Conservation (phyloP, 192 early-diverging fungal species). For the Mortierella antarctica region DNA sequence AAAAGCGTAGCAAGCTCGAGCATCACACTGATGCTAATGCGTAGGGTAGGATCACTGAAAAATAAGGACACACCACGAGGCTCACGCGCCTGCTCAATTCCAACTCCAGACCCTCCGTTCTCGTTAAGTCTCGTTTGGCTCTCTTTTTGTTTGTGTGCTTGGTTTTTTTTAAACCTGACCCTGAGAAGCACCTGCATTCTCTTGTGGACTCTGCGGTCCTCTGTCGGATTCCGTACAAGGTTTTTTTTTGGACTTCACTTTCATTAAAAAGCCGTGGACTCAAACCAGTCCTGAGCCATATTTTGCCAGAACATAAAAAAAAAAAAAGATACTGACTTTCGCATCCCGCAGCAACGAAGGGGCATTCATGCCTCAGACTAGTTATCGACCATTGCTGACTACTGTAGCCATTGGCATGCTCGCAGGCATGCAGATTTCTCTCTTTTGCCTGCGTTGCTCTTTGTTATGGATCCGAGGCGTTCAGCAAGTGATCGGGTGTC, state of each 20-base stretch:
- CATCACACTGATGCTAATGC: not conserved
- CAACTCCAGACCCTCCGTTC: not conserved
- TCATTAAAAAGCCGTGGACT: conserved; percentile 14
- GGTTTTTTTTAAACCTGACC: not conserved
- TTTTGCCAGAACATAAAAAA: conserved; percentile 16
- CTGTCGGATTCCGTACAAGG: conserved; percentile 23
- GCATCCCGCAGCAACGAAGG: not conserved
- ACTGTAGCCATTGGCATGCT: not conserved
- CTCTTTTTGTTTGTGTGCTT: not conserved
- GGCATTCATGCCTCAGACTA: not conserved
- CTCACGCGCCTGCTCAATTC: not conserved
- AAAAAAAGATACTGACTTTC: conserved; percentile 15
- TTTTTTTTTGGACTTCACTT: conserved; percentile 21
- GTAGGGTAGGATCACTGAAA: not conserved
- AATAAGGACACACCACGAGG: conserved; percentile 4
- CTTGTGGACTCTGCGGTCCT: conserved; percentile 9
- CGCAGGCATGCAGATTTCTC: too few relatives aligned
- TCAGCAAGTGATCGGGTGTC: too few relatives aligned
- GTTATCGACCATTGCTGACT: not conserved
- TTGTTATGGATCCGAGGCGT: too few relatives aligned
- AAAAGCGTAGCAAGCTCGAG: not conserved
- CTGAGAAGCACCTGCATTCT: not conserved
- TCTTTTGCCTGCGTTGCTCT: too few relatives aligned
- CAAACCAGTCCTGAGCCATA: conserved; percentile 61
- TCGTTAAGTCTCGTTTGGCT: not conserved